Evolutionary conservation across 169 alveolate genomes (phyloP).

Genomic region (Perkinsus olseni): DNA sequence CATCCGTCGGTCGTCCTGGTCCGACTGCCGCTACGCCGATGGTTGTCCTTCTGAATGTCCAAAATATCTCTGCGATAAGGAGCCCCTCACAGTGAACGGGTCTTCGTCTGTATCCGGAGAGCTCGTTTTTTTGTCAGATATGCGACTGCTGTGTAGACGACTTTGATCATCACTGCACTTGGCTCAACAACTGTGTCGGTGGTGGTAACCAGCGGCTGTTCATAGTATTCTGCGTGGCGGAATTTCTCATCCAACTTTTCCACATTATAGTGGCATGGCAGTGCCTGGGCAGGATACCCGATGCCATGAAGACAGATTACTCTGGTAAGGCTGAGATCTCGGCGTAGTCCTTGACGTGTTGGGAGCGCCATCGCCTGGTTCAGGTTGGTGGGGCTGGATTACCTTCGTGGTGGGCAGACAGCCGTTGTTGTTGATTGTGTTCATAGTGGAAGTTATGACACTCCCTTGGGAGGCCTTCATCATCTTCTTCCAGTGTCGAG

Average conservation of each 20-base stretch:
- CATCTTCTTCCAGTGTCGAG: not conserved
- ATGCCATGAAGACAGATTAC: not conserved
- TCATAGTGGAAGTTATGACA: not conserved
- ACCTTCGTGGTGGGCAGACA: not conserved
- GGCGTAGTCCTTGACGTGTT: not conserved
- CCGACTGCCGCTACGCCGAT: not conserved
- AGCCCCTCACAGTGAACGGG: too few relatives aligned
- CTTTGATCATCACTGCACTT: not conserved
- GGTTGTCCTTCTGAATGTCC: too few relatives aligned
- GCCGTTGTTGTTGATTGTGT: not conserved
- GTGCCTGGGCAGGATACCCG: not conserved
- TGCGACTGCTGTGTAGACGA: not conserved
- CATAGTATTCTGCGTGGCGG: not conserved
- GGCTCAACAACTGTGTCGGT: not conserved
- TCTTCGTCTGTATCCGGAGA: not conserved
- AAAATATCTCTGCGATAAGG: too few relatives aligned
- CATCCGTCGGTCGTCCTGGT: not conserved
- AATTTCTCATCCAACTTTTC: not conserved
- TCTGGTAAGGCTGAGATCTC: not conserved
- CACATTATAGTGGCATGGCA: not conserved
- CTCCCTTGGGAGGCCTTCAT: not conserved
- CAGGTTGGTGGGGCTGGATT: not conserved
- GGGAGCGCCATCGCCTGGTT: not conserved
- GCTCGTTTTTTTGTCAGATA: not conserved
- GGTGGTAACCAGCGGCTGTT: not conserved